Percentiles rank a stretch among this genome's conserved stretches.
Conservation (phyloP, 768 basidiomycete species). For the Tephrocybe sp. region DNA sequence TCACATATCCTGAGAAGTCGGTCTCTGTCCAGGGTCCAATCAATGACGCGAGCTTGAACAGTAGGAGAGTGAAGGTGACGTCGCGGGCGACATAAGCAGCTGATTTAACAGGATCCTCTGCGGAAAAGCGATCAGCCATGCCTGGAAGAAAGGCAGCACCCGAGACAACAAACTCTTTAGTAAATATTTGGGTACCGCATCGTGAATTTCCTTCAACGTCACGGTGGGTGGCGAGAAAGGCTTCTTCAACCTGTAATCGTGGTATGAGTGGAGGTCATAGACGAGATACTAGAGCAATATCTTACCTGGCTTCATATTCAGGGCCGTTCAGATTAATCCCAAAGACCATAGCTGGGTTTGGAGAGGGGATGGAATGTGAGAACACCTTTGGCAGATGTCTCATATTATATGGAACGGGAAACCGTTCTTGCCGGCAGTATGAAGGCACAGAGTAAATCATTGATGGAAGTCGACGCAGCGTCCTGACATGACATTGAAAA, state of each 20-base stretch:
- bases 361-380: constrained; percentile 4
- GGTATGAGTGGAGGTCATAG: neutral
- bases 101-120: constrained; percentile 37
- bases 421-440: constrained; percentile 9
- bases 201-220: constrained; percentile 51
- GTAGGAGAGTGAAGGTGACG: constrained; percentile 35
- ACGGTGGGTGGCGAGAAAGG: constrained; percentile 48
- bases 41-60: constrained; percentile 41
- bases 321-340: constrained; percentile 28
- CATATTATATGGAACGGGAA: constrained; percentile 8
- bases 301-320: constrained; percentile 39
- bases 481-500: neutral
- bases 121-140: neutral
- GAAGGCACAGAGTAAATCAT: constrained; percentile 11
- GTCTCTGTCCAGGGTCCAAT: constrained; percentile 38
- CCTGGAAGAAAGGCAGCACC: neutral
- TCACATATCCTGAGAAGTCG: constrained; percentile 37
- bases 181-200: constrained; percentile 52
- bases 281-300: neutral
- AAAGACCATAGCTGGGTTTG: constrained; percentile 21
- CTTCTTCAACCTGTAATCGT: constrained; percentile 29
- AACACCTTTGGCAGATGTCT: neutral
- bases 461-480: constrained; percentile 1
- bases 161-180: constrained; percentile 31
- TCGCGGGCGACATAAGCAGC: constrained; percentile 43